Evolutionary conservation across 1,284 basidiomycete genomes (phyloP).

Genomic region (Ustilago vetiveriae): DNA sequence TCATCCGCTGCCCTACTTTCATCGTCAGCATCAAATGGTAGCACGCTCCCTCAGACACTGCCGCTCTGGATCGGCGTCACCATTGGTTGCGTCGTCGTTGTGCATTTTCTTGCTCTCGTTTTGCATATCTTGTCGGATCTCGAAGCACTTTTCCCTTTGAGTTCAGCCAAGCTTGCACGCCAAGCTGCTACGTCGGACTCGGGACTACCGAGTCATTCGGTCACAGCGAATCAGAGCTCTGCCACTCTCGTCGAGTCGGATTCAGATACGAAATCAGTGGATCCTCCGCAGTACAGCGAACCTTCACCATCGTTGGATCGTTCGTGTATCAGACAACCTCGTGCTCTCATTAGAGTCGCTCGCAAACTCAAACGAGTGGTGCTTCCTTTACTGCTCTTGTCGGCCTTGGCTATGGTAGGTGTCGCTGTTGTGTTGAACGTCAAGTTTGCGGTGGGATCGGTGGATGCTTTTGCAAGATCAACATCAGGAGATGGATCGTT

Average conservation of each 20-base stretch:
- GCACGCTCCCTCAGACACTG: slow-evolving; percentile 1
- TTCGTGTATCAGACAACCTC: background rate
- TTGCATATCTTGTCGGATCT: slow-evolving; percentile 24
- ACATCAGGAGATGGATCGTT: background rate
- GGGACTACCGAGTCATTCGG: background rate
- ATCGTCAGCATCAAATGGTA: background rate
- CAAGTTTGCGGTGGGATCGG: slow-evolving; percentile 19
- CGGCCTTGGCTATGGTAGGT: slow-evolving; percentile 6
- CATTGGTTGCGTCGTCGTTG: background rate
- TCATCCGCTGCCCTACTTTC: background rate
- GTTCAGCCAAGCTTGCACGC: no score
- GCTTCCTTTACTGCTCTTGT: slow-evolving; percentile 13
- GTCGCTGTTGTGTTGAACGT: slow-evolving; percentile 30
- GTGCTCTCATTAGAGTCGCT: slow-evolving; percentile 1
- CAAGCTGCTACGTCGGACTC: background rate
- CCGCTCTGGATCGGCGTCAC: slow-evolving; percentile 28
- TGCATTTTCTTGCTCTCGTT: slow-evolving; percentile 15
- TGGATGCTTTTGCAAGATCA: background rate
- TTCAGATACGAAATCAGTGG: background rate
- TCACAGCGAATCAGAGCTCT: slow-evolving; percentile 6
- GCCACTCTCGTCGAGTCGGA: slow-evolving; percentile 11
- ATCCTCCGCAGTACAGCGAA: slow-evolving; percentile 15
- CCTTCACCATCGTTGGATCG: background rate
- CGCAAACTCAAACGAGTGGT: slow-evolving; percentile 15
- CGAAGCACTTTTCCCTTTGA: slow-evolving; percentile 11